Evolutionary conservation across 2,329 filamentous ascomycete genomes (phyloP), one percentile per base, ranked within the genome.

Genomic region (Amesomyces nigricolor): DNA sequence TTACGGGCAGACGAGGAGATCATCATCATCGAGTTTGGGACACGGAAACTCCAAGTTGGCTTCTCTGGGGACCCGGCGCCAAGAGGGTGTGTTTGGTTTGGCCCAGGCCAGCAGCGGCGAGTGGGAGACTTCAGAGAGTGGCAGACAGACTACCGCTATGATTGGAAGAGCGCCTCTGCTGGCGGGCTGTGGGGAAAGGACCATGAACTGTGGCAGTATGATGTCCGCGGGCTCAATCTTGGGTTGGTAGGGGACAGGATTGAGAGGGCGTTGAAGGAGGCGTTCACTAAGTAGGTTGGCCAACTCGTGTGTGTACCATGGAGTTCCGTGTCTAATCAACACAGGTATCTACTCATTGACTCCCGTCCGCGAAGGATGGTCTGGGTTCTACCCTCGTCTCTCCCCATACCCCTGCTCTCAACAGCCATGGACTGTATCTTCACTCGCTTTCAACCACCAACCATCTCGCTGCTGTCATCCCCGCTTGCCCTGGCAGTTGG

Each of bases 191-290:
- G 87, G 86, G 81, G 81, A 6, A 71, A 76, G 26, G 80, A 84
- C 9, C 74, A 82, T 62, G 85, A 96, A 74, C 75, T 97, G 40
- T 99, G 91, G 86, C 79, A 79, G 54, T 79, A 83, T 63, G 89
- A 97, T 67, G 65, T 95, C 57, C 79, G 85, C 51, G 76, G 82
- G 9, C 68, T 88, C 11, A 89, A 97, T 65, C 68, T 96, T 57
- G 89, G 86, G 0, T 73, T 97, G 46, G 81, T 96, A 0, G 84
- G 87, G 60, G 92, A 97, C 69, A 92, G 88, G 71, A 78, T 99
- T 51, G 94, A 96, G 69, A 80, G 91, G 51, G 82, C 86, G 6
- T 72, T 97, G 64, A 80, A 91, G 51, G 88, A 92, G 63, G 86
- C 88, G 10, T 91, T 94, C 67, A 87, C 86, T 60, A 91, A 87